These are phyloP conservation scores for Ustilaginoidea virens DNA, from an alignment of 2,329 filamentous ascomycete genomes.

Conservation along the genomic window DNA sequence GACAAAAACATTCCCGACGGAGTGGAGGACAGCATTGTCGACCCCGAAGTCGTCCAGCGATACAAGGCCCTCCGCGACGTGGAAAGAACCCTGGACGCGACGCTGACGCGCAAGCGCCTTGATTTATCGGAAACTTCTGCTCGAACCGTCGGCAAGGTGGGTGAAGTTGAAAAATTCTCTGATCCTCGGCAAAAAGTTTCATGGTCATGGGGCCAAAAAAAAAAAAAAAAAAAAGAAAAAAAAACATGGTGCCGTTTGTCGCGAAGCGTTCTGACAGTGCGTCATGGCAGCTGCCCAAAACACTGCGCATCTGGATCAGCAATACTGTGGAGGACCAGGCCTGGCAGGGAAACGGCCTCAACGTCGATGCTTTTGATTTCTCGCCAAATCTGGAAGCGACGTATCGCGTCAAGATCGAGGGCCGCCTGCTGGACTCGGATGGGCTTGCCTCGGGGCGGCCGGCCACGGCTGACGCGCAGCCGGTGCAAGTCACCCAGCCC, in stretches of 20 bases:
- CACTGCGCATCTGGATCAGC: conserved; percentile 82
- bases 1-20: conserved; percentile 92
- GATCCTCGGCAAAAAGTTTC: too few relatives aligned
- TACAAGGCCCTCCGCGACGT: conserved; percentile 77
- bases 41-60: conserved; percentile 57
- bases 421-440: conserved; percentile 60
- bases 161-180: too few relatives aligned
- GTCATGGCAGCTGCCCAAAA: conserved; percentile 50
- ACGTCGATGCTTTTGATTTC: conserved; percentile 69
- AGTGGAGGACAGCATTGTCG: conserved; percentile 67
- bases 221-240: too few relatives aligned
- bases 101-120: conserved; percentile 84
- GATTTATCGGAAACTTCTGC: conserved; percentile 39
- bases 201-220: too few relatives aligned
- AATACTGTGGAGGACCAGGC: conserved; percentile 91
- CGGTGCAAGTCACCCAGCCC: background rate
- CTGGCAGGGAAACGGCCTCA: conserved; percentile 63
- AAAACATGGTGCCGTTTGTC: too few relatives aligned
- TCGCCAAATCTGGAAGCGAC: conserved; percentile 60
- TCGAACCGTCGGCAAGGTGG: conserved; percentile 51
- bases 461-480: background rate
- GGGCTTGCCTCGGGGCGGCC: conserved; percentile 13
- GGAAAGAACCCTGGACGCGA: conserved; percentile 77
- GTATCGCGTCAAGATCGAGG: conserved; percentile 87
- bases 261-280: too few relatives aligned